Base-by-base conservation (phyloP, 495 filamentous ascomycete genomes). In the Acidiella bohemica region DNA sequence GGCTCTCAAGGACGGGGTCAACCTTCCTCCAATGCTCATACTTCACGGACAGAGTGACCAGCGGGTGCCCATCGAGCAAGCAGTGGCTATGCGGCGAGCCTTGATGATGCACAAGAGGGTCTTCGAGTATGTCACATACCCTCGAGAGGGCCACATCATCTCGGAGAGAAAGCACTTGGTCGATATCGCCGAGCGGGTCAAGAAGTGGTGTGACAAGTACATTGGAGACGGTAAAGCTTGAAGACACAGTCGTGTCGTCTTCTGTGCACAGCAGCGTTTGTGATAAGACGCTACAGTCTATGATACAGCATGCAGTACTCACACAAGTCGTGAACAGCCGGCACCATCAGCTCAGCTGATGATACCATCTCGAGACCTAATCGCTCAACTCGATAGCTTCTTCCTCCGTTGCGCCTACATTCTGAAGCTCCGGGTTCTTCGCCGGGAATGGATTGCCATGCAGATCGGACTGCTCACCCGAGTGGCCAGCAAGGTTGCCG, bases 371-470 rank as follows among this genome's bases (percentile, higher is more conserved):
- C 17, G 8, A 23, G 35, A 27, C 7, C 34, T 37, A 56, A 32
- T 56, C 53, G 20, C 49, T 53, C 12, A 56, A 38, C 44, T 56
- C 53, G 30, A 56, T 53, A 11, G 53, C 53, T 25, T 53, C 53
- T 28, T 53, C 45, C 8, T 34, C 52, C 14, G 25, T 40, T 9
- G 43, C 47, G 5, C 45, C 36, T 2, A 44, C 31, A 2, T 4
- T 39, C 21, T 23, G 35, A 10, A 42, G 17, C 3, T 30, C 21
- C n/a, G 29, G 22, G 14, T 42, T 29, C 23, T 30, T 44, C 17
- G 32, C 9, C n/a, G n/a, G n/a, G n/a, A n/a, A n/a, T n/a, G n/a
- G n/a, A n/a, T n/a, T n/a, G n/a, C n/a, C n/a, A n/a, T n/a, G n/a
- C n/a, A n/a, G n/a, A n/a, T n/a, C n/a, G n/a, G n/a, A n/a, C n/a